Conservation (phyloP, 495 filamentous ascomycete genomes). For the Penicillium lividum region DNA sequence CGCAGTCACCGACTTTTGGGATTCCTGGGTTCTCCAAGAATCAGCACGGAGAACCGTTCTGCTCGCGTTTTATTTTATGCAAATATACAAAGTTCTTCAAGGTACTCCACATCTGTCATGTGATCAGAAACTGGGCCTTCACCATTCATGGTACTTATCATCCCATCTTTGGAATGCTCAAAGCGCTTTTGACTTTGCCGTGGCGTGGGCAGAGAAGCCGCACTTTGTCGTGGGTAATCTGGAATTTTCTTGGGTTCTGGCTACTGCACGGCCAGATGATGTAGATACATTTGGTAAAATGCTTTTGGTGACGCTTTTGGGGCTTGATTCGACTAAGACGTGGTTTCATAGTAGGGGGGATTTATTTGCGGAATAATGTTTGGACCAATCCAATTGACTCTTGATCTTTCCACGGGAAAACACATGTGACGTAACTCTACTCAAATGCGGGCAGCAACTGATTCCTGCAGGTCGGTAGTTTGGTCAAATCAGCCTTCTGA, state of each 20-base stretch:
- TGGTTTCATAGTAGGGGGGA: constrained; percentile 44
- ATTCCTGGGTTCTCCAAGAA: constrained; percentile 47
- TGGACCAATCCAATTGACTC: neutral
- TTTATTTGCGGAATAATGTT: constrained; percentile 15
- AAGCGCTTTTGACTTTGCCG: constrained; percentile 45
- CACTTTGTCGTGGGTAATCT: constrained; percentile 45
- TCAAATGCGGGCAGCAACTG: neutral
- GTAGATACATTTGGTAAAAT: constrained; percentile 51
- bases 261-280: constrained; percentile 40
- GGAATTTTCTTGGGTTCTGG: constrained; percentile 36
- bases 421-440: neutral
- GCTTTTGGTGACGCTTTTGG: constrained; percentile 42
- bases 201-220: constrained; percentile 47
- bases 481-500: neutral
- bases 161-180: constrained; percentile 49
- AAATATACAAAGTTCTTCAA: constrained; percentile 39
- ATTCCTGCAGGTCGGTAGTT: neutral
- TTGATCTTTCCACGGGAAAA: neutral
- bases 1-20: constrained; percentile 40
- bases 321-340: constrained; percentile 42
- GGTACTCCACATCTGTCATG: constrained; percentile 27
- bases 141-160: constrained; percentile 46
- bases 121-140: constrained; percentile 34
- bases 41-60: constrained; percentile 50
- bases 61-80: constrained; percentile 39